Percentiles rank a stretch among this genome's conserved stretches.
Evolutionary conservation across 1,139 yeast species (phyloP).

Genomic region (Kurtzmaniella quercitrusa): DNA sequence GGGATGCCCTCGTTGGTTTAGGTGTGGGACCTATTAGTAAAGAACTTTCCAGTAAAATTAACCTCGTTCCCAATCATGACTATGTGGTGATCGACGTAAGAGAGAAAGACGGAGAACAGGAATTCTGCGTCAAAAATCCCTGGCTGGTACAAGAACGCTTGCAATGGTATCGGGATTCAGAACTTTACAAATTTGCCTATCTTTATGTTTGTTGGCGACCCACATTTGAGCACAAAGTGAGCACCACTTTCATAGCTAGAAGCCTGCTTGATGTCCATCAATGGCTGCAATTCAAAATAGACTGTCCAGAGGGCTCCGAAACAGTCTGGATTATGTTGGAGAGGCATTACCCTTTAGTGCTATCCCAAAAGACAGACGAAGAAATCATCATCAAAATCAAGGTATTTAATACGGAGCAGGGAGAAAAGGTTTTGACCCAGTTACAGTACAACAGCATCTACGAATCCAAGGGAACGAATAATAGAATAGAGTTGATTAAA

Average conservation of each 20-base stretch:
- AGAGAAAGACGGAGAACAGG: conserved; percentile 13
- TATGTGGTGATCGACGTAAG: conserved; percentile 49
- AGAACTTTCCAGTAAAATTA: conserved; percentile 30
- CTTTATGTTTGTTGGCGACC: conserved; percentile 71
- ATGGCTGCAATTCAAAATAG: conserved; percentile 47
- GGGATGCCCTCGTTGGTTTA: conserved; percentile 48
- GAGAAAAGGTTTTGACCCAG: conserved; percentile 28
- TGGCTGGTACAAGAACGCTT: conserved; percentile 24
- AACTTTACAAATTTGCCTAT: conserved; percentile 47
- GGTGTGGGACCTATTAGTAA: conserved; percentile 59
- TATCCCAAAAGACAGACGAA: conserved; percentile 9
- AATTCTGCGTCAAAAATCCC: conserved; percentile 51
- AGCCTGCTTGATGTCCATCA: conserved; percentile 19
- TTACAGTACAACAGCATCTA: conserved; percentile 23
- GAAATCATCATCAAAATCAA: conserved; percentile 22
- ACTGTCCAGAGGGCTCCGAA: conserved; percentile 23
- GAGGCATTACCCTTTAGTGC: conserved; percentile 21
- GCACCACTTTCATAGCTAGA: conserved; percentile 29
- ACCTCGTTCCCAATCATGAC: conserved; percentile 63
- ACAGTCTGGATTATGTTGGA: conserved; percentile 53
- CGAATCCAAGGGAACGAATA: conserved; percentile 23
- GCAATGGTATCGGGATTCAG: conserved; percentile 17
- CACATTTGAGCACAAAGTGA: conserved; percentile 21
- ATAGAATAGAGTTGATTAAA: conserved; percentile 22
- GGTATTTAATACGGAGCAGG: conserved; percentile 26